Percentiles rank a stretch among this genome's conserved stretches.
Evolutionary conservation across 179 eudicot species (phyloP).

Genomic region (Pouteria campechiana): DNA sequence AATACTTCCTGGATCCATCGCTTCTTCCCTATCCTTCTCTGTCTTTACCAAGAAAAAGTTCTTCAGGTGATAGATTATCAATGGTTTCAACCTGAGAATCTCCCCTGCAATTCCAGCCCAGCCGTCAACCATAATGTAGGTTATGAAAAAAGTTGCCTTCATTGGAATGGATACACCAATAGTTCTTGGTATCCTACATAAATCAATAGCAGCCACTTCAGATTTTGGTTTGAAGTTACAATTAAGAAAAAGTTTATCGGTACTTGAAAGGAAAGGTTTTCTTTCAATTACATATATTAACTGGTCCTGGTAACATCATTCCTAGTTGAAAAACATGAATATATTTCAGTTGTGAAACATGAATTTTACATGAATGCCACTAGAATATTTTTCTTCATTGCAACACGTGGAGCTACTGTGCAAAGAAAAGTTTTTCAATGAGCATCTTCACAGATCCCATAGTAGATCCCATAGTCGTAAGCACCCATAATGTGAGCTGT

Average conservation of each 20-base stretch:
- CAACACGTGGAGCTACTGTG: too few relatives aligned
- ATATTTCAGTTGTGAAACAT: too few relatives aligned
- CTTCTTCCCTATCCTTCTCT: constrained; percentile 85
- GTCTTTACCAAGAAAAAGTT: constrained; percentile 85
- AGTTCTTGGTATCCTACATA: constrained; percentile 39
- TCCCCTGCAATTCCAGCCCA: constrained; percentile 99
- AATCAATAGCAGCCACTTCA: neutral
- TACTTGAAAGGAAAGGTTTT: too few relatives aligned
- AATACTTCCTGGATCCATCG: constrained; percentile 94
- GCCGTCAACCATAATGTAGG: constrained; percentile 94
- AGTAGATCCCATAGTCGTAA: too few relatives aligned
- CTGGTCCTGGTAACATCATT: too few relatives aligned
- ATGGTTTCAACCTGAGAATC: constrained; percentile 74
- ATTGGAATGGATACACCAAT: constrained; percentile 70
- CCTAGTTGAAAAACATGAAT: too few relatives aligned
- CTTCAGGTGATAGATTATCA: constrained; percentile 73
- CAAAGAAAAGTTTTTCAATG: too few relatives aligned
- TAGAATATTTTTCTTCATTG: too few relatives aligned
- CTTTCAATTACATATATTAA: too few relatives aligned
- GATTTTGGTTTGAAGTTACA: neutral
- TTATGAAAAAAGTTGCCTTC: constrained; percentile 94
- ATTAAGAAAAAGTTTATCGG: neutral
- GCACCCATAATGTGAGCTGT: too few relatives aligned
- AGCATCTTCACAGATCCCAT: too few relatives aligned
- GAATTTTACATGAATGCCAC: too few relatives aligned